phyloP scores from a whole-genome alignment of 1,284 basidiomycete species.

The Coniferiporia sulphurascens region DNA sequence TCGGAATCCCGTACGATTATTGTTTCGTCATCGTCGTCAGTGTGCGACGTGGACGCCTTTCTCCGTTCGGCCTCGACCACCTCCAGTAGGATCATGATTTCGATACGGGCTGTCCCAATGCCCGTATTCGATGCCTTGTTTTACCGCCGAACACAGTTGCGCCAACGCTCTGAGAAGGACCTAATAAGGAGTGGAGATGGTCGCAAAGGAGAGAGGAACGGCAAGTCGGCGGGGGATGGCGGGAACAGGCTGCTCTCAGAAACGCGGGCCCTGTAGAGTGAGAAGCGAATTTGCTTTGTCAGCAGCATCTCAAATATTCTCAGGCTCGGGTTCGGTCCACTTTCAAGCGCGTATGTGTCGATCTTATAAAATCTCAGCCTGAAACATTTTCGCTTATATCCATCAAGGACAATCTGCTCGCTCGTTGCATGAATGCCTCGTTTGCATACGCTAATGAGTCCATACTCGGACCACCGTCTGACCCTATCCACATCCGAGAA shows the following conservation, averaged over 20 bases:
- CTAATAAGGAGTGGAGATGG: no score
- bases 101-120: neutral
- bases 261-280: no score
- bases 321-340: no score
- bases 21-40: neutral
- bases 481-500: conserved; percentile 12
- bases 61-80: conserved; percentile 16
- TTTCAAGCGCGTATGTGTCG: no score
- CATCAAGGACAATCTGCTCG: neutral
- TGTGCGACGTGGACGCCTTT: conserved; percentile 2
- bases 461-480: conserved; percentile 19
- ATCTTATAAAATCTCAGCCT: neutral
- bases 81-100: conserved; percentile 17
- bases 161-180: neutral
- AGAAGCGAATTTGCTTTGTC: no score
- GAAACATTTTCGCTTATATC: neutral
- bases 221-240: no score
- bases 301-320: no score
- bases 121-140: neutral
- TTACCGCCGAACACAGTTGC: neutral
- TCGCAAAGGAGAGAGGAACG: no score
- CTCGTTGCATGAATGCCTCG: conserved; percentile 5
- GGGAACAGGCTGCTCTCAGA: no score
- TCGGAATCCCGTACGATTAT: conserved; percentile 8
- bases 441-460: conserved; percentile 19